Percentiles rank a stretch among this genome's conserved stretches.
Evolutionary conservation across 352 stramenopile genomes (phyloP).

Genomic region (Pythium biforme): DNA sequence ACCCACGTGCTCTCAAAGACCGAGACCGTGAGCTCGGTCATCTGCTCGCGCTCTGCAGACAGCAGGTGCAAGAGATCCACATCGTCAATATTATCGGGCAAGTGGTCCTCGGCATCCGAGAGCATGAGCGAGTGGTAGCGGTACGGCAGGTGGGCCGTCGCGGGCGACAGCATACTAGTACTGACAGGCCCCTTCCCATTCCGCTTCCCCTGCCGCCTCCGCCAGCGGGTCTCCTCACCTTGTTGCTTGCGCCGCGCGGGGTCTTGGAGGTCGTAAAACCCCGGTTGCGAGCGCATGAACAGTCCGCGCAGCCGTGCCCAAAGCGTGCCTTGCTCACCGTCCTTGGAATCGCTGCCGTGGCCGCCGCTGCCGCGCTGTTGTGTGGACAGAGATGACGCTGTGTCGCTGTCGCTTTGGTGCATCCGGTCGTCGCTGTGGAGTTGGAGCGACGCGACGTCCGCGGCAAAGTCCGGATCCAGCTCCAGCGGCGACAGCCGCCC

Average conservation of each 20-base stretch:
- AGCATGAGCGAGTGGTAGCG: conserved; percentile 28
- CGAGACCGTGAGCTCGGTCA: conserved; percentile 40
- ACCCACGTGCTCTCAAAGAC: conserved; percentile 78
- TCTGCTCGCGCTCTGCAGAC: conserved; percentile 50
- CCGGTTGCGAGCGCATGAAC: conserved; percentile 21
- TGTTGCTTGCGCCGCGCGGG: conserved; percentile 33
- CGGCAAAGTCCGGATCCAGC: conserved; percentile 18
- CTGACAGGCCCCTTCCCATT: conserved; percentile 1
- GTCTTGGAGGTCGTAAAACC: conserved; percentile 36
- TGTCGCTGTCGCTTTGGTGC: conserved; percentile 5
- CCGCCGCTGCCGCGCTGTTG: not conserved
- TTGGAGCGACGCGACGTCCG: conserved; percentile 12
- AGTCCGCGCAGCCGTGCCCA: conserved; percentile 22
- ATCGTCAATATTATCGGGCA: conserved; percentile 26
- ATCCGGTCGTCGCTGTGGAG: conserved; percentile 8
- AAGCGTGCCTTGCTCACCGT: not conserved
- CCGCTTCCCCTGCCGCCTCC: not conserved
- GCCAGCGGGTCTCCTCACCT: conserved; percentile 23
- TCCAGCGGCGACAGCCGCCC: conserved; percentile 12
- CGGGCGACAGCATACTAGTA: conserved; percentile 7
- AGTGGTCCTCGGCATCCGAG: conserved; percentile 18
- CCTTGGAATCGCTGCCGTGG: not conserved
- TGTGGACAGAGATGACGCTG: not conserved
- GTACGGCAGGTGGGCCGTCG: conserved; percentile 23
- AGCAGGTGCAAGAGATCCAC: conserved; percentile 27